Evolutionary conservation across 179 eudicot genomes (phyloP).

Genomic region (Spergularia azorica): DNA sequence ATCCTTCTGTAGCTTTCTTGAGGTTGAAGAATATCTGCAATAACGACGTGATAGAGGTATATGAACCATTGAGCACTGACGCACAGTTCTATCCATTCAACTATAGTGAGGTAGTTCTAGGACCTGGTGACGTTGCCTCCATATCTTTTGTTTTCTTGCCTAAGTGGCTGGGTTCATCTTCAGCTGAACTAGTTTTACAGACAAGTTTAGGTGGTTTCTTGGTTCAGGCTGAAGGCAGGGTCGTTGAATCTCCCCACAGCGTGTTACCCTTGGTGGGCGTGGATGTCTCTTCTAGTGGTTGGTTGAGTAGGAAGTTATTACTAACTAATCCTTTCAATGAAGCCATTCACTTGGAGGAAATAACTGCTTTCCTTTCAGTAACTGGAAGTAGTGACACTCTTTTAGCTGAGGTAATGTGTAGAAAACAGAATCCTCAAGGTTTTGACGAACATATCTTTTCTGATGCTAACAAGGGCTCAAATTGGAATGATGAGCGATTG

Average conservation of each 20-base stretch:
- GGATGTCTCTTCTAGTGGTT: slow-evolving; percentile 52
- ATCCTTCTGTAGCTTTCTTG: slow-evolving; percentile 59
- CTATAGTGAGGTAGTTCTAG: slow-evolving; percentile 55
- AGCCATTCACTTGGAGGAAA: slow-evolving; percentile 65
- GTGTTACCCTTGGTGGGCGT: slow-evolving; percentile 48
- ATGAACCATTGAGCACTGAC: slow-evolving; percentile 73
- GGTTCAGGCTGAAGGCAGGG: slow-evolving; percentile 63
- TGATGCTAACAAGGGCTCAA: slow-evolving; percentile 36
- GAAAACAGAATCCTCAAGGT: slow-evolving; percentile 33
- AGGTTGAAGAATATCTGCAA: slow-evolving; percentile 55
- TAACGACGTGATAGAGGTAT: slow-evolving; percentile 43
- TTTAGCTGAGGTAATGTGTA: slow-evolving; percentile 47
- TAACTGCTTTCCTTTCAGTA: slow-evolving; percentile 54
- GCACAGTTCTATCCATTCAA: slow-evolving; percentile 82
- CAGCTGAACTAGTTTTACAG: slow-evolving; percentile 71
- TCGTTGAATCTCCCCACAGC: slow-evolving; percentile 68
- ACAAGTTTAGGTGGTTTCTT: slow-evolving; percentile 88
- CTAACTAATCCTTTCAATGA: slow-evolving; percentile 67
- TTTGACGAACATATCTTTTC: slow-evolving; percentile 25
- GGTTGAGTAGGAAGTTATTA: slow-evolving; percentile 62
- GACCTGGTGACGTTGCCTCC: slow-evolving; percentile 74
- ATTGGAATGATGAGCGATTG: slow-evolving; percentile 34
- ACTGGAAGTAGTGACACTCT: slow-evolving; percentile 41
- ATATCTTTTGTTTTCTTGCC: slow-evolving; percentile 76
- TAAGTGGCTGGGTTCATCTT: slow-evolving; percentile 60